Base-by-base conservation (phyloP, 768 basidiomycete species). In the Termitomyces sp. region DNA sequence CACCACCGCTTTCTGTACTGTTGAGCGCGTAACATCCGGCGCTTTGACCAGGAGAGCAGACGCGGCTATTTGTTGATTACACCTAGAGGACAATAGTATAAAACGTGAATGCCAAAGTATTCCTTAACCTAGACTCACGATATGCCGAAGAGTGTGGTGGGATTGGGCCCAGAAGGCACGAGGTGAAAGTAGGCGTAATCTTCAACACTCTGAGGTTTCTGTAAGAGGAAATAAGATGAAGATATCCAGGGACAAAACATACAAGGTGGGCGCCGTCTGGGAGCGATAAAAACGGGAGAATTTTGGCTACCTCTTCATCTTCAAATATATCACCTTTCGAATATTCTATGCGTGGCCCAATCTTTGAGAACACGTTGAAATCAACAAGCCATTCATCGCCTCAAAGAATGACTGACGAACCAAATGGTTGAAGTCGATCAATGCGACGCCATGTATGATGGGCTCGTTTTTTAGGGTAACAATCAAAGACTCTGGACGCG, bases 121-220 rank as follows among this genome's bases (percentile, higher is more conserved):
- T 14, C 7, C 3, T 20, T 18, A 41, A 46, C 13, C n/a, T 28
- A 49, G 20, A 74, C 87, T 71, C 66, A 96, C 85, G 95, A 98
- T 67, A 99, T 98, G 36, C 96, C 97, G 67, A 98, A 99, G 40
- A 98, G 74, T 4, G 97, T 98, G 18, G 81, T 82, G 1, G 90
- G 85, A 60, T 79, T 83, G 0, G 81, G 81, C 10, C 84, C 80
- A 13, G 83, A 77, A 24, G 89, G 88, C 8, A 92, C 90, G 28
- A 96, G 74, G 67, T 96, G 94, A 67, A 99, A 99, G 71, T 98
- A 98, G 0, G 92, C 92, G 68, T 98, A 98, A 68, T 99, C 97
- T 75, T 98, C 96, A 20, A 84, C 75, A 62, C 85, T 88, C 90
- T 93, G 65, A 47, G 44, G 18, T 67, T 57, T 41, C 46, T 45